These are phyloP conservation scores for Cladophialophora chaetospira DNA, from an alignment of 2,329 filamentous ascomycete genomes.

Conservation along the genomic window DNA sequence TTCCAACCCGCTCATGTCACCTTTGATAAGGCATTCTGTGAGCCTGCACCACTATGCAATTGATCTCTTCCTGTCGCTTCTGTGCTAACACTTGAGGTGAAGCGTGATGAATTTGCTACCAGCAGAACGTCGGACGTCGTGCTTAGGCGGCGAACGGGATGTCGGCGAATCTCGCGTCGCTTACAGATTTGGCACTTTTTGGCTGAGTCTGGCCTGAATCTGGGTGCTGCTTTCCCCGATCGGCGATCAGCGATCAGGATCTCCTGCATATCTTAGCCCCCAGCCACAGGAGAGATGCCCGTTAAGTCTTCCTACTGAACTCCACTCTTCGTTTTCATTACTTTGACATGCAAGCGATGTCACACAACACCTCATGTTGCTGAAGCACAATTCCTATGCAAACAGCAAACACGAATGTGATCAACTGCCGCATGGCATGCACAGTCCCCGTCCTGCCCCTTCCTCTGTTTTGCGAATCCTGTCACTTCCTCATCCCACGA, in stretches of 20 bases:
- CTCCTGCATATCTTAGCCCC: constrained; percentile 16
- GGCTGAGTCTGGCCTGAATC: no score
- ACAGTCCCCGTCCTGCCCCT: no score
- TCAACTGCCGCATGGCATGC: neutral
- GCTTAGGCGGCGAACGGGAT: no score
- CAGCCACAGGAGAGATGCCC: neutral
- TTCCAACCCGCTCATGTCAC: constrained; percentile 9
- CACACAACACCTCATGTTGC: constrained; percentile 6
- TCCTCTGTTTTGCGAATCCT: no score
- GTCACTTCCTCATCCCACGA: no score
- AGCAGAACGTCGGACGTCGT: no score
- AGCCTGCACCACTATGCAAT: neutral
- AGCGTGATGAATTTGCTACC: no score
- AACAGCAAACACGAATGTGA: neutral
- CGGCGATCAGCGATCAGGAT: constrained; percentile 20
- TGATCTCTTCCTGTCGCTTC: no score
- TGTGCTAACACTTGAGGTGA: no score
- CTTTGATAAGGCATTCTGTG: neutral
- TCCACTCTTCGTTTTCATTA: neutral
- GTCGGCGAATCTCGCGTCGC: no score
- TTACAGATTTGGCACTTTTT: no score
- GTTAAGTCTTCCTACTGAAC: neutral
- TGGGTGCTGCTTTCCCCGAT: constrained; percentile 13
- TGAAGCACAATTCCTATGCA: neutral
- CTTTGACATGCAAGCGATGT: constrained; percentile 18